Evolutionary conservation across 2,329 filamentous ascomycete genomes (phyloP), one percentile per base, ranked within the genome.

Genomic region (Xylaria sp.): DNA sequence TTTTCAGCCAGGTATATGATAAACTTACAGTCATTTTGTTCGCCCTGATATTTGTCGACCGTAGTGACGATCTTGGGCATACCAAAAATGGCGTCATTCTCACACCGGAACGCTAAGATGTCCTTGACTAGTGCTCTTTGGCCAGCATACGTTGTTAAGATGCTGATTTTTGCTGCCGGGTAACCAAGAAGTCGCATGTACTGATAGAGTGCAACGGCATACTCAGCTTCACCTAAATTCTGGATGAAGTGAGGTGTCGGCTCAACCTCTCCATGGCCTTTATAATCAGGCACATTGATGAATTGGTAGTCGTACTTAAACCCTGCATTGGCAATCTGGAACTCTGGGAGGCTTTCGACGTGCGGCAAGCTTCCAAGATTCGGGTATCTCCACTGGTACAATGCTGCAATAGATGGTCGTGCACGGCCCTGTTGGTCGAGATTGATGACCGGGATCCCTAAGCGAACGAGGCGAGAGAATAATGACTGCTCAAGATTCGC

Each of bases 161-260:
- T 97, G 57, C 89, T 93, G 75, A 99, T 98, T 77, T 91, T 88
- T 19, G 83, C 80, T 0, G 93, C 92, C 4, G 96, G 93, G 74
- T 99, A 99, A 19, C 95, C 96, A 4, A 99, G 88, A 21, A 99
- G 85, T 21, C 96, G 91, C 96, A 99, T 98, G 79, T 98, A 99
- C 82, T 97, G 94, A 81, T 90, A 99, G 34, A 99, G 86, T 2
- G 96, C 96, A 30, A 98, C 96, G 1, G 94, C 92, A 78, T 98
- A 99, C 81, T 99, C 97, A 2, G 96, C 96, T 81, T 99, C 96
- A 55, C 96, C 96, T 53, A 98, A 82, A 76, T 99, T 99, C 79
- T 98, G 95, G 63, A 98, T 91, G 79, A 97, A 99, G 80, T 98
- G 95, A 24, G 95, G 93, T 27, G 91, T 92, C 0, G 96, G 96